phyloP scores from a whole-genome alignment of 2,329 filamentous ascomycete genomes.

The Phialophora chinensis region DNA sequence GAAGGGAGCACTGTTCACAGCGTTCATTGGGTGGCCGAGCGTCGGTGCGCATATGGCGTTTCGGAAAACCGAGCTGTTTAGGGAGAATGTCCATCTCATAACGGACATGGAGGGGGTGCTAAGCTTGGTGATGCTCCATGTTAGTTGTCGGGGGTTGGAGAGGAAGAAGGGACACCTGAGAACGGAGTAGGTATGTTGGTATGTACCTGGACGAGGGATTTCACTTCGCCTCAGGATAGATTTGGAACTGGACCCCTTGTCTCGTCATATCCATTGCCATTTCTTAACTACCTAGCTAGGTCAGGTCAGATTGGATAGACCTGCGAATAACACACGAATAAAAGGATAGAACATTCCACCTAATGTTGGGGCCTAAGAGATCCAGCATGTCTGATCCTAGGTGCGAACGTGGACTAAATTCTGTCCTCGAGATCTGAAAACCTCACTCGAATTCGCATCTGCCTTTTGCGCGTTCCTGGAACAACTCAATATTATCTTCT shows the following conservation, averaged over 20 bases:
- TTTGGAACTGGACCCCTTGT: not conserved
- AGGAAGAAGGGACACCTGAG: not conserved
- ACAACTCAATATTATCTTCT: too few relatives aligned
- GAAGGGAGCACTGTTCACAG: not conserved
- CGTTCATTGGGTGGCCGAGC: conserved; percentile 5
- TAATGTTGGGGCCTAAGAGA: too few relatives aligned
- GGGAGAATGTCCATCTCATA: conserved; percentile 4
- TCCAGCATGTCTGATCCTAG: too few relatives aligned
- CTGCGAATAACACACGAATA: too few relatives aligned
- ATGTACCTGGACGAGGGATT: not conserved
- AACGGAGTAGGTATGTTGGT: not conserved
- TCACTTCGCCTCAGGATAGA: not conserved
- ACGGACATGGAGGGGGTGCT: not conserved
- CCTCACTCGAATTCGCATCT: too few relatives aligned
- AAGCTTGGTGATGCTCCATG: not conserved
- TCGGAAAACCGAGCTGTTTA: not conserved
- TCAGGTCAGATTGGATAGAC: too few relatives aligned
- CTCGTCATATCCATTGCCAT: not conserved
- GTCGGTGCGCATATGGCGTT: conserved; percentile 4
- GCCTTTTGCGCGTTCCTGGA: too few relatives aligned
- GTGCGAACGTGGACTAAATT: too few relatives aligned
- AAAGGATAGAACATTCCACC: too few relatives aligned
- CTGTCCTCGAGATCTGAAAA: too few relatives aligned
- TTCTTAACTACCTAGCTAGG: not conserved
- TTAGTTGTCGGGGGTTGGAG: not conserved